These are phyloP conservation scores for Coniochaeta prunicola DNA, from an alignment of 2,329 filamentous ascomycete species.

Conservation along the genomic window DNA sequence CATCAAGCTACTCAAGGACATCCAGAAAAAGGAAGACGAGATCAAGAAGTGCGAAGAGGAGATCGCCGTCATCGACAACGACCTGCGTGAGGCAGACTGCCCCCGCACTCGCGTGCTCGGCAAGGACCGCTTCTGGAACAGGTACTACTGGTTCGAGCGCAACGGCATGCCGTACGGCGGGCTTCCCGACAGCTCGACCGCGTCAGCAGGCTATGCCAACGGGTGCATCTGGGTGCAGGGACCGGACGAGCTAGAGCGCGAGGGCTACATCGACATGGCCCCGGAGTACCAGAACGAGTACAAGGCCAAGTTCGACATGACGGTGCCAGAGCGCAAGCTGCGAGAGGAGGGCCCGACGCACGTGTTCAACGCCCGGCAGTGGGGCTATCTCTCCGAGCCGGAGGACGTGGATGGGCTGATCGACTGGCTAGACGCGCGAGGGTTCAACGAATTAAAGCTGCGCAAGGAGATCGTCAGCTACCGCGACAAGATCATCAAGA, in stretches of 20 bases:
- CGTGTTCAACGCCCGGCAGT: constrained; percentile 70
- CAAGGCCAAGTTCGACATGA: constrained; percentile 69
- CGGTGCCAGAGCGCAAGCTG: constrained; percentile 76
- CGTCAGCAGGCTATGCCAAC: constrained; percentile 82
- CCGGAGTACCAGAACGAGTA: constrained; percentile 69
- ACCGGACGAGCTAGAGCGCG: constrained; percentile 78
- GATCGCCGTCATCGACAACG: constrained; percentile 80
- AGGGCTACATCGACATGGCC: constrained; percentile 76
- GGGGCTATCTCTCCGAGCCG: constrained; percentile 85
- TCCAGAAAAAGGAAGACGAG: constrained; percentile 75
- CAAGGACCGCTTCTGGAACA: constrained; percentile 95
- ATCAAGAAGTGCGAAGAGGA: constrained; percentile 79
- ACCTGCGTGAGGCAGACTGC: constrained; percentile 89
- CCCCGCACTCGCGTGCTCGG: constrained; percentile 83
- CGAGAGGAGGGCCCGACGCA: constrained; percentile 78
- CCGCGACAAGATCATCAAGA: constrained; percentile 65
- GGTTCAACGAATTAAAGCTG: constrained; percentile 78
- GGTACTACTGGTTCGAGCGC: constrained; percentile 98
- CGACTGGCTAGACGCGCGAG: constrained; percentile 81
- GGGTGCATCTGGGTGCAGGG: constrained; percentile 95
- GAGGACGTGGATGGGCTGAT: constrained; percentile 72
- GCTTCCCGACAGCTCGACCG: constrained; percentile 80
- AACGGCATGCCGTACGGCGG: constrained; percentile 97
- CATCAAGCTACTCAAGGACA: constrained; percentile 78
- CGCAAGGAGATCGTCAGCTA: constrained; percentile 78